phyloP scores from a whole-genome alignment of 1,139 yeast species.

The Eremothecium cymbalariae region DNA sequence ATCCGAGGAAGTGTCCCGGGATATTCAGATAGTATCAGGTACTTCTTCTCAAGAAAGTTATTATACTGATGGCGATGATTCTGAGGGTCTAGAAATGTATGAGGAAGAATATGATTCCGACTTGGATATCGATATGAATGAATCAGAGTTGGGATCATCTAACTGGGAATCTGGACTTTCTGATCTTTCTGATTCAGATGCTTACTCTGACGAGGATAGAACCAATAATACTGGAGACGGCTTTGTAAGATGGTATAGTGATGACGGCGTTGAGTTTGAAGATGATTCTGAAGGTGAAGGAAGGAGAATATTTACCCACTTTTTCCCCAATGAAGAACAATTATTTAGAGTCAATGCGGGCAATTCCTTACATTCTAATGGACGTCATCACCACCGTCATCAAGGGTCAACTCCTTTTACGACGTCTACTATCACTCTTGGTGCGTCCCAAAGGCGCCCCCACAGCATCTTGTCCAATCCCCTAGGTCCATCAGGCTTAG shows the following conservation, averaged over 20 bases:
- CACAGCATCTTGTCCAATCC: constrained; percentile 30
- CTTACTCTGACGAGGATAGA: constrained; percentile 21
- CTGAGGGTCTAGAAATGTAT: constrained; percentile 33
- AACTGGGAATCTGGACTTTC: constrained; percentile 33
- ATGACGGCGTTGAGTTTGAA: constrained; percentile 29
- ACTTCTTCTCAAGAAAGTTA: constrained; percentile 12
- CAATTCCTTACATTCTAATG: constrained; percentile 16
- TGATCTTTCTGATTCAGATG: constrained; percentile 27
- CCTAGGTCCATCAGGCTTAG: constrained; percentile 30
- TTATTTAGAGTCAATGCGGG: constrained; percentile 23
- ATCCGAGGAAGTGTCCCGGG: constrained; percentile 24
- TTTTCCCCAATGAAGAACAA: constrained; percentile 25
- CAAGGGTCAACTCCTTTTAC: constrained; percentile 15
- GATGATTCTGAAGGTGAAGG: constrained; percentile 29
- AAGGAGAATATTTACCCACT: constrained; percentile 29
- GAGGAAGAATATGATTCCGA: constrained; percentile 32
- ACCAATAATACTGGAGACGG: constrained; percentile 15
- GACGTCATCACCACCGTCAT: constrained; percentile 14
- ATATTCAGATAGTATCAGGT: constrained; percentile 10
- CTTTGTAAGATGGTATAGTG: constrained; percentile 25
- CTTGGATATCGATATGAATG: constrained; percentile 30
- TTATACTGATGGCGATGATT: constrained; percentile 24
- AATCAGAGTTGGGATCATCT: constrained; percentile 33
- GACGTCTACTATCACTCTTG: constrained; percentile 25
- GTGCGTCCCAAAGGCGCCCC: constrained; percentile 24